Percentiles rank a stretch among this genome's conserved stretches.
phyloP scores from a whole-genome alignment of 306 rosid species.

The Nissolia schottii region DNA sequence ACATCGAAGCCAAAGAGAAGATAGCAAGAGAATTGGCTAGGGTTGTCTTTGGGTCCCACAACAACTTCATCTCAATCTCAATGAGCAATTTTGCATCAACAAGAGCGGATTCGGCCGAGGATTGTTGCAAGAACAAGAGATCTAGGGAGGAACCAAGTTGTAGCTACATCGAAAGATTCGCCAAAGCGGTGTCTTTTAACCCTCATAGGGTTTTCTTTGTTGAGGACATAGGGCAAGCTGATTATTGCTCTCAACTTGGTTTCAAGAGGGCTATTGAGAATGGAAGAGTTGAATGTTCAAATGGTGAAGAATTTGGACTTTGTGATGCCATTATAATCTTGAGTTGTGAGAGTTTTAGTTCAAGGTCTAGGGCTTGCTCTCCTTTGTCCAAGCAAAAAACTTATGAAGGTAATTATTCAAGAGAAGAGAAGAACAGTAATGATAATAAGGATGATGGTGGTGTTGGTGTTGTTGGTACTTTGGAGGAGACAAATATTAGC shows the following conservation, averaged over 20 bases:
- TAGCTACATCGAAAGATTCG: constrained; percentile 65
- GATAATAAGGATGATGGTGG: background rate
- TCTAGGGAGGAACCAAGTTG: constrained; percentile 70
- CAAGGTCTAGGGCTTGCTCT: constrained; percentile 85
- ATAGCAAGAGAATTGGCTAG: constrained; percentile 71
- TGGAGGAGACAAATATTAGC: constrained; percentile 42
- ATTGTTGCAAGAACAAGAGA: constrained; percentile 61
- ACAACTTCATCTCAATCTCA: constrained; percentile 50
- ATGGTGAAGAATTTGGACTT: constrained; percentile 61
- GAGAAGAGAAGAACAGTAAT: background rate
- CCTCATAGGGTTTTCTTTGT: constrained; percentile 81
- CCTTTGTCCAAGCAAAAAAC: constrained; percentile 48
- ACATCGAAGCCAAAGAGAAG: constrained; percentile 58
- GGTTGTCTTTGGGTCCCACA: constrained; percentile 63
- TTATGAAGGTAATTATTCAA: constrained; percentile 1
- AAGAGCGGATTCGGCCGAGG: constrained; percentile 75
- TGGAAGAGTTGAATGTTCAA: constrained; percentile 52
- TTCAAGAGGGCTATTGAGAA: constrained; percentile 78
- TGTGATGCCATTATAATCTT: constrained; percentile 76
- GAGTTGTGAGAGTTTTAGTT: constrained; percentile 73
- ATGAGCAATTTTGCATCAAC: constrained; percentile 70
- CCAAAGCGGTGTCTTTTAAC: constrained; percentile 49
- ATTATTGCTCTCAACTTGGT: constrained; percentile 73
- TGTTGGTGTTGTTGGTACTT: constrained; percentile 1
- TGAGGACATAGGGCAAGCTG: constrained; percentile 88